Evolutionary conservation across 306 rosid genomes (phyloP), one percentile per base, ranked within the genome.

Genomic region (Prunus mume): DNA sequence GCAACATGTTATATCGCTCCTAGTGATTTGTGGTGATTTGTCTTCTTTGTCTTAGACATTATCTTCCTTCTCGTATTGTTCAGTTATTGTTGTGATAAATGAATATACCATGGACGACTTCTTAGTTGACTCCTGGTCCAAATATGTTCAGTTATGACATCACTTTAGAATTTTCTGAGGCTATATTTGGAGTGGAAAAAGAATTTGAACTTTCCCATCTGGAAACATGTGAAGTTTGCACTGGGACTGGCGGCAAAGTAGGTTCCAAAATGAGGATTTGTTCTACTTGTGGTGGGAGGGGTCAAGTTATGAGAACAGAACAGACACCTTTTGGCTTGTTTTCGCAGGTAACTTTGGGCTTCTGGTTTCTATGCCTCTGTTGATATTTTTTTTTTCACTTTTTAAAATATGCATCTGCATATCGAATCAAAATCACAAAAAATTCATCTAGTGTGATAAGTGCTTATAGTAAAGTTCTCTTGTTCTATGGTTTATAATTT

Each of bases 271-370:
- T 70, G 96, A 89, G 96, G 84, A 84, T 92, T 79, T 90, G 99
- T 81, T 87, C 99, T 79, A 90, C 93, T 49, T 95, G 99, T 89
- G 99, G 99, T 80, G 99, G 99, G 65, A 90, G 99, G 84, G 99
- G 99, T 86, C 99, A 95, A 83, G 97, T 95, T 85, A 95, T 95
- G 99, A 95, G 93, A 87, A 90, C 99, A 24, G 99, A 95, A 81
- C 99, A 90, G 84, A 95, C 99, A 76, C 99, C 99, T 83, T 95
- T 95, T 83, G 99, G 99, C 79, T 32, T 95, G 92, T 95, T 95
- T 87, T 95, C 97, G 32, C 97, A 95, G 99, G 99, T 95, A 82
- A 67, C 58, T 47, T 61, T 25, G 47, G 11, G 46, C 73, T 76
- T 69, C 49, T 65, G 76, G 63, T 41, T 77, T 54, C 69, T 63